A percentile compares a stretch with the other conserved stretches of the same genome.
Evolutionary conservation across 2,329 filamentous ascomycete genomes (phyloP).

Genomic region (Cordyceps pruinosa): DNA sequence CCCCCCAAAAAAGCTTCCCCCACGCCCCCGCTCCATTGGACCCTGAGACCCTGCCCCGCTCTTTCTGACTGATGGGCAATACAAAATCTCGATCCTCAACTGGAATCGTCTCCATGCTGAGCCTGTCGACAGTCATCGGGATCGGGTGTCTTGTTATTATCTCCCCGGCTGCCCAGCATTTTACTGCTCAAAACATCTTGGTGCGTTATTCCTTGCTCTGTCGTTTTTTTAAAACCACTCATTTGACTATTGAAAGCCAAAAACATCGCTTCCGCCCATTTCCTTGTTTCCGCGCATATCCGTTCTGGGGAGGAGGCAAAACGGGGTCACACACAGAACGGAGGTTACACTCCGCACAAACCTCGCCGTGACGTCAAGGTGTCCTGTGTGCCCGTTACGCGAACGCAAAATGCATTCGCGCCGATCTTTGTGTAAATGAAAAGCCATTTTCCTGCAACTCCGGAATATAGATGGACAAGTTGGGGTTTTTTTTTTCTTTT

Average conservation of each 20-base stretch:
- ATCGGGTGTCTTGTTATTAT: background rate
- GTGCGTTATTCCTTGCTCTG: no score
- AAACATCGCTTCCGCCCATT: background rate
- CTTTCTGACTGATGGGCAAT: slow-evolving; percentile 10
- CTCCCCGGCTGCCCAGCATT: no score
- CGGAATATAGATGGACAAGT: no score
- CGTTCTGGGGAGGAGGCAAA: background rate
- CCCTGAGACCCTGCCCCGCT: slow-evolving; percentile 12
- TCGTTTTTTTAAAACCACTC: no score
- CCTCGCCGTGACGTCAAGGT: background rate
- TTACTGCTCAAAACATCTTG: no score
- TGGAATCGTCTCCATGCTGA: slow-evolving; percentile 1
- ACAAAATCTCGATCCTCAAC: slow-evolving; percentile 12
- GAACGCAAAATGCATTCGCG: background rate
- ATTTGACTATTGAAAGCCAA: background rate
- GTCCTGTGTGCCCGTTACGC: background rate
- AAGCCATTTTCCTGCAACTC: background rate
- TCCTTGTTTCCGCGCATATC: background rate
- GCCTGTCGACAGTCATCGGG: background rate
- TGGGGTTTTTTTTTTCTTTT: no score
- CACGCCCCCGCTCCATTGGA: slow-evolving; percentile 6
- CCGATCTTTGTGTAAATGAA: background rate
- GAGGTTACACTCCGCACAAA: background rate
- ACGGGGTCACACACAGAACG: no score
- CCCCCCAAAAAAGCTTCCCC: no score